Evolutionary conservation across 2,329 filamentous ascomycete genomes (phyloP).

Genomic region (Venturia pyrina): DNA sequence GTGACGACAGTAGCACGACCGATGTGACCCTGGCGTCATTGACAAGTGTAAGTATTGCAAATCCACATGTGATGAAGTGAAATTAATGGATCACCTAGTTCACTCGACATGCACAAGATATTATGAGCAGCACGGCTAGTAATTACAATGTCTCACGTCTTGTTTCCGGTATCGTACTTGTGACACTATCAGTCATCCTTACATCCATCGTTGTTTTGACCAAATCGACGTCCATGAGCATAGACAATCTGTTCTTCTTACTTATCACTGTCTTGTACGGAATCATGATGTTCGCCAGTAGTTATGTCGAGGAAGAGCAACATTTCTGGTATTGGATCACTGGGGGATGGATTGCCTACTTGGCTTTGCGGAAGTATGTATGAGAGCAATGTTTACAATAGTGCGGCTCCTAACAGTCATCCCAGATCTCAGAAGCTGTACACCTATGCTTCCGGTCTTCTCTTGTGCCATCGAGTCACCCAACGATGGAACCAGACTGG

Average conservation of each 20-base stretch:
- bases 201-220: slow-evolving; percentile 22
- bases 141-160: slow-evolving; percentile 73
- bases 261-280: slow-evolving; percentile 47
- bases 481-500: slow-evolving; percentile 94
- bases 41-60: background rate
- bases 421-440: slow-evolving; percentile 1
- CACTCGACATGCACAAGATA: slow-evolving; percentile 59
- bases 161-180: slow-evolving; percentile 33
- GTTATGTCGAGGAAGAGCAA: slow-evolving; percentile 96
- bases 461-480: slow-evolving; percentile 55
- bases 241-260: slow-evolving; percentile 34
- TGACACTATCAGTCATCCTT: slow-evolving; percentile 32
- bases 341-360: slow-evolving; percentile 53
- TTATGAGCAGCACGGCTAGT: slow-evolving; percentile 84
- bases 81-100: slow-evolving; percentile 35
- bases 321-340: slow-evolving; percentile 96
- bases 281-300: slow-evolving; percentile 94
- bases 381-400: background rate
- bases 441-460: slow-evolving; percentile 28
- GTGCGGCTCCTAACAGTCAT: background rate
- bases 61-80: background rate
- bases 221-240: slow-evolving; percentile 34
- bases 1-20: slow-evolving; percentile 12
- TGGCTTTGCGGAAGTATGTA: slow-evolving; percentile 32
- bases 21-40: background rate